Base-by-base conservation (phyloP, 306 rosid genomes). In the Quercus robur region DNA sequence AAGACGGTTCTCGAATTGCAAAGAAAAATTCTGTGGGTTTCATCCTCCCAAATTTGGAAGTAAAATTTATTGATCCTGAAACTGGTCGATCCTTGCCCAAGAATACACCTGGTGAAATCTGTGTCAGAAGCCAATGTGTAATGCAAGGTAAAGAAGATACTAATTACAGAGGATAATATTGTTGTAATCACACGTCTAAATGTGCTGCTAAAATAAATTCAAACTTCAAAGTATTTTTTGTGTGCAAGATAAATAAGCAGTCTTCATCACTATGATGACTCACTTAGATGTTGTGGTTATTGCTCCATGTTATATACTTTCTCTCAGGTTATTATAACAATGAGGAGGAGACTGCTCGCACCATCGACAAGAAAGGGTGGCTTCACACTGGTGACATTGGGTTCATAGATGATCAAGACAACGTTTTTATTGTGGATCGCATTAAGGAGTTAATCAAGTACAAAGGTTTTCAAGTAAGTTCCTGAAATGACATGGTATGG, bases 371-470 rank as follows among this genome's bases (percentile, higher is more conserved):
- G 28, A 55, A 90, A 38, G 94, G 98, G 61, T 95, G 97, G 98
- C 97, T 95, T 70, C 98, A 93, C 88, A 90, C 96, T 0, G 99
- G 99, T 20, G 99, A 95, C 62, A 63, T 93, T 18, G 98, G 96
- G 54, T 91, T 86, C 83, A 95, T 93, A 3, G 98, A 95, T 64
- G 92, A 89, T 6, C 96, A 93, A 30, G 96, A 91, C 20, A 87
- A 89, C 73, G 88, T 95, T 56, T 93, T 93, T 35, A 89, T 95
- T 12, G 82, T 89, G 14, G 90, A 89, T 56, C 89, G 93, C 21
- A 89, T 89, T 56, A 86, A 89, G 75, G 90, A 89, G 71, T 55
- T 87, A 38, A 89, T 89, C 56, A 87, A 87, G 79, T 85, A 72
- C 80, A 89, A 89, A 81, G 93, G 93, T 46, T 89, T 89, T 59